phyloP scores from a whole-genome alignment of 2,329 filamentous ascomycete genomes.

The Ceratocystis lukuohia region DNA sequence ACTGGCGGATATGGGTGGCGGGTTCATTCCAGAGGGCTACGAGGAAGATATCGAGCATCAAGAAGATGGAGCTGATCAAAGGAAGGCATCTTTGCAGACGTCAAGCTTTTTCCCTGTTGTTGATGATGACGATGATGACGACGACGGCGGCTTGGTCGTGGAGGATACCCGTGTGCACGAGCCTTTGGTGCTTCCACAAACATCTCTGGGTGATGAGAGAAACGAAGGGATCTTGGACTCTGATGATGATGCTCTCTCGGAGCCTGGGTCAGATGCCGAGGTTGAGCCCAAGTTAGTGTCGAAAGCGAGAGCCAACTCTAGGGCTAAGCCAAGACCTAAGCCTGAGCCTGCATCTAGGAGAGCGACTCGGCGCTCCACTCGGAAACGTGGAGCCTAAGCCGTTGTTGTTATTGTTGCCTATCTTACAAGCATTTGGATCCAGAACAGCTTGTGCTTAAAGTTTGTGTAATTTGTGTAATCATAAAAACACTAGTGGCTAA shows the following conservation, averaged over 20 bases:
- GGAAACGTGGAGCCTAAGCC: neutral
- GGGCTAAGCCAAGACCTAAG: neutral
- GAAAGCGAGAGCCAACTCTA: neutral
- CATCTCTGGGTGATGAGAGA: neutral
- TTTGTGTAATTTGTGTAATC: neutral
- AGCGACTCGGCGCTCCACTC: neutral
- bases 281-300: neutral
- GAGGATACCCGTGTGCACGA: slow-evolving; percentile 7
- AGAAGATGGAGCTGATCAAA: slow-evolving; percentile 22
- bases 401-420: neutral
- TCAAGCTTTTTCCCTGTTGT: slow-evolving; percentile 38
- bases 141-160: slow-evolving; percentile 23
- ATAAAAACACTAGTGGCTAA: neutral
- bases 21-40: slow-evolving; percentile 46
- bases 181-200: neutral
- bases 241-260: neutral
- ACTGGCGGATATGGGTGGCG: slow-evolving; percentile 45
- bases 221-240: neutral
- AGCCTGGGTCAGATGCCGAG: neutral
- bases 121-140: slow-evolving; percentile 32
- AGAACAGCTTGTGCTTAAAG: too few species aligned
- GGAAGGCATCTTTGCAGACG: slow-evolving; percentile 21
- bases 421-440: too few species aligned
- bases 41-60: slow-evolving; percentile 35
- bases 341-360: neutral